A percentile compares a stretch with the other conserved stretches of the same genome.
phyloP scores from a whole-genome alignment of 129 eudicot genomes.

The Apium graveolens region DNA sequence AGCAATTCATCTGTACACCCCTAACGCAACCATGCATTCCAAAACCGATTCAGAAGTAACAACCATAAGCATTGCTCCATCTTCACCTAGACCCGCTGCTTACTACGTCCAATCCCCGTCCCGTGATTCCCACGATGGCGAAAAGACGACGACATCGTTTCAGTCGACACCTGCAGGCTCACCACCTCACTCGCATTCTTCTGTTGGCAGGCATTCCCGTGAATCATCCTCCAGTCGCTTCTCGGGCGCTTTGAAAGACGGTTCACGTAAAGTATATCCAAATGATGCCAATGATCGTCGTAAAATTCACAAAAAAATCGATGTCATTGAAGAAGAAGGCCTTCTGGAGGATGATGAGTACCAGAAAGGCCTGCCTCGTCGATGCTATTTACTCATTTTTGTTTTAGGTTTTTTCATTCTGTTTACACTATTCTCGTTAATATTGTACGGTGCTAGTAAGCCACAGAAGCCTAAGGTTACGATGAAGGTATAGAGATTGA shows the following conservation, averaged over 20 bases:
- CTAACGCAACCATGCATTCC: constrained; percentile 45
- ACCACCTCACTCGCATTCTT: constrained; percentile 77
- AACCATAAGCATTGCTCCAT: constrained; percentile 58
- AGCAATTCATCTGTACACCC: too few species aligned
- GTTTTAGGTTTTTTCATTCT: constrained; percentile 49
- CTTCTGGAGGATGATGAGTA: constrained; percentile 52
- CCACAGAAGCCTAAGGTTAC: constrained; percentile 69
- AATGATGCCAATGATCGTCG: constrained; percentile 28
- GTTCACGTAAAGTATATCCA: constrained; percentile 51
- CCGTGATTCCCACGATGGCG: constrained; percentile 77
- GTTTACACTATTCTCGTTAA: constrained; percentile 55
- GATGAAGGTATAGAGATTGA: constrained; percentile 42
- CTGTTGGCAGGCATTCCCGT: constrained; percentile 80
- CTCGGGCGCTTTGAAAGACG: constrained; percentile 69
- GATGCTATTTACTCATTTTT: constrained; percentile 58
- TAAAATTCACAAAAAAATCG: constrained; percentile 27
- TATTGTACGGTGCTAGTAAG: constrained; percentile 62
- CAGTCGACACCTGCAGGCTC: constrained; percentile 75
- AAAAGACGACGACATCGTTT: constrained; percentile 52
- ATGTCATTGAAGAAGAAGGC: constrained; percentile 74
- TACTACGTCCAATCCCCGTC: constrained; percentile 86
- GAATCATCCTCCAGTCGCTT: constrained; percentile 83
- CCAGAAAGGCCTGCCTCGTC: constrained; percentile 34
- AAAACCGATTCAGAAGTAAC: constrained; percentile 88
- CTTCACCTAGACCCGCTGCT: constrained; percentile 67